Percentiles rank a stretch among this genome's conserved stretches.
Conservation (phyloP, 805 yeast genomes). For the Lipomyces chichibuensis region DNA sequence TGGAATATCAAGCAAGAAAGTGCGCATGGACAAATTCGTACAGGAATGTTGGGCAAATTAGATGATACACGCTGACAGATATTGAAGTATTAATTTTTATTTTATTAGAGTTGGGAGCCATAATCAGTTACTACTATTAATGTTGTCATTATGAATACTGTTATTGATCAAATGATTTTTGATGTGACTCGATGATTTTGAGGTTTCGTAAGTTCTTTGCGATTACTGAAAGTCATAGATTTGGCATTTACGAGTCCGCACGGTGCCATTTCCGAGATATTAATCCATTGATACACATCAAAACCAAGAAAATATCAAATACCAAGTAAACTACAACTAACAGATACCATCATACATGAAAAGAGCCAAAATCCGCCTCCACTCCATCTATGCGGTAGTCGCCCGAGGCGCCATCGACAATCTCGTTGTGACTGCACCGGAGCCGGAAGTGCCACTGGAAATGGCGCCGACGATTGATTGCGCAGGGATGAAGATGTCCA, state of each 20-base stretch:
- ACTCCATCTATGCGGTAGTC: constrained; percentile 9
- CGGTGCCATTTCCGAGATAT: no score
- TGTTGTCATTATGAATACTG: background rate
- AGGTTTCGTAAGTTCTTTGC: background rate
- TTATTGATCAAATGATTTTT: background rate
- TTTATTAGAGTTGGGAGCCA: background rate
- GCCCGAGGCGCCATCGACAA: constrained; percentile 31
- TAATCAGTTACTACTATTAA: background rate
- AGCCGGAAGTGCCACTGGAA: constrained; percentile 7
- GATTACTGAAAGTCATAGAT: background rate
- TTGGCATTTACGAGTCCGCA: background rate
- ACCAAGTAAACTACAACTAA: background rate
- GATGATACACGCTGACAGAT: background rate
- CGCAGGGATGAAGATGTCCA: constrained; percentile 28
- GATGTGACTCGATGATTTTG: background rate
- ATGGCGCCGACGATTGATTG: constrained; percentile 5
- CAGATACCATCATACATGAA: no score
- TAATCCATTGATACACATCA: background rate
- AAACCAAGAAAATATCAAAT: background rate
- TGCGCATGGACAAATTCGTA: constrained; percentile 86
- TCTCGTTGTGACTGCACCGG: constrained; percentile 26
- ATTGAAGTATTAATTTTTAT: background rate
- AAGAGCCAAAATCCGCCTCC: background rate
- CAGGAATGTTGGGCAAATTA: constrained; percentile 49
- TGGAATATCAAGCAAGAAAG: constrained; percentile 62